Conservation (phyloP, 2,329 filamentous ascomycete species). For the Moelleriella libera region DNA sequence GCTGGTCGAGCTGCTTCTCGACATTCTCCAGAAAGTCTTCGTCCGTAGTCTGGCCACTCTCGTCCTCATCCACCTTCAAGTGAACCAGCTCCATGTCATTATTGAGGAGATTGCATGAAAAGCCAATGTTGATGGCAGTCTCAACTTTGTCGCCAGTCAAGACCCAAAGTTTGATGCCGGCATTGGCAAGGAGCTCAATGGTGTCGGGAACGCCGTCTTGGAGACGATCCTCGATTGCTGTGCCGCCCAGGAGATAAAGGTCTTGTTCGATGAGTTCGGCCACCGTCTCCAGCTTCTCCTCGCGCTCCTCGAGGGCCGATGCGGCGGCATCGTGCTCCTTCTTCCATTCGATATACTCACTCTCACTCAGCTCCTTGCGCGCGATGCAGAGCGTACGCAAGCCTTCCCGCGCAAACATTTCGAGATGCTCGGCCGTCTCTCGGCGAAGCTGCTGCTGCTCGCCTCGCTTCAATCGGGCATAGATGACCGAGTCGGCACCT, state of each 20-base stretch:
- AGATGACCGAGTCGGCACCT: constrained; percentile 94
- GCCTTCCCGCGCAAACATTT: constrained; percentile 93
- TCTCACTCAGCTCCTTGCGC: constrained; percentile 62
- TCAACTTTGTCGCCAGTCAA: constrained; percentile 97
- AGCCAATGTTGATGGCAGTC: constrained; percentile 98
- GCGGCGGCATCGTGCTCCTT: constrained; percentile 79
- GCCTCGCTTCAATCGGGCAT: constrained; percentile 72
- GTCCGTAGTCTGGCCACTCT: constrained; percentile 31
- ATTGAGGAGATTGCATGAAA: constrained; percentile 93
- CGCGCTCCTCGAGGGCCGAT: constrained; percentile 68
- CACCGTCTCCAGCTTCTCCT: constrained; percentile 83
- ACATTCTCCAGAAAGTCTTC: constrained; percentile 41
- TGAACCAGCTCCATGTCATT: constrained; percentile 97
- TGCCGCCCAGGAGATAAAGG: constrained; percentile 76
- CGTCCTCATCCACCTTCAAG: constrained; percentile 70
- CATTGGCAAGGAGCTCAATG: constrained; percentile 77
- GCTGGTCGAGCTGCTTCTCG: constrained; percentile 58
- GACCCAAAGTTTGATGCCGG: constrained; percentile 98
- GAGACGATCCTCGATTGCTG: constrained; percentile 90
- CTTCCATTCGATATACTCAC: constrained; percentile 76
- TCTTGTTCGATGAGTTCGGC: constrained; percentile 87
- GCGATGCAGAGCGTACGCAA: constrained; percentile 91
- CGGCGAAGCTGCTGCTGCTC: constrained; percentile 75
- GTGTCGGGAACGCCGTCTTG: constrained; percentile 96
- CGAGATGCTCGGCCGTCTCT: constrained; percentile 81